A percentile compares a stretch with the other conserved stretches of the same genome.
Evolutionary conservation across 2,329 filamentous ascomycete species (phyloP).

Genomic region (Stagonosporopsis rhizophila): DNA sequence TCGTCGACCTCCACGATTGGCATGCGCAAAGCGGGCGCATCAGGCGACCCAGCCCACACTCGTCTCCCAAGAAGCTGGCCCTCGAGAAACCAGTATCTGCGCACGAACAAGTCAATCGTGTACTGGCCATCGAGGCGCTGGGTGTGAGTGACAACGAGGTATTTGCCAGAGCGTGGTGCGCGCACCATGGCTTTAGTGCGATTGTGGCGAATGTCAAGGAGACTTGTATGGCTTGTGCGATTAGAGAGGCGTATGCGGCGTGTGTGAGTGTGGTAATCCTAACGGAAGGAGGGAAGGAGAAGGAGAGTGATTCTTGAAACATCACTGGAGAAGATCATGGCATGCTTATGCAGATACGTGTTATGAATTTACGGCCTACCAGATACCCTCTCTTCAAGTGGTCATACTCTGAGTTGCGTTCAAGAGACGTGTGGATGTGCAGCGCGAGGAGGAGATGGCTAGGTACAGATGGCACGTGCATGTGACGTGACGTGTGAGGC

Average conservation of each 20-base stretch:
- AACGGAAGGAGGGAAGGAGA: conserved; percentile 53
- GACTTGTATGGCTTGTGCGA: conserved; percentile 77
- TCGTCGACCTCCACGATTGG: conserved; percentile 73
- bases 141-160: conserved; percentile 79
- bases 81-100: conserved; percentile 24
- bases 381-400: background rate
- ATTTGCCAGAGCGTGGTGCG: conserved; percentile 77
- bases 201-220: conserved; percentile 72
- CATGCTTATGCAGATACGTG: conserved; percentile 33
- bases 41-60: conserved; percentile 40
- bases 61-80: conserved; percentile 43
- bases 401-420: background rate
- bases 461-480: conserved; percentile 15
- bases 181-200: conserved; percentile 75
- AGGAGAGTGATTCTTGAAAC: conserved; percentile 53
- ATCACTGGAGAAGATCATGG: conserved; percentile 7
- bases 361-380: conserved; percentile 37
- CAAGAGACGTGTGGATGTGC: background rate
- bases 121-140: conserved; percentile 75
- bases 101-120: conserved; percentile 61
- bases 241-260: conserved; percentile 77
- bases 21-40: conserved; percentile 50
- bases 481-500: conserved; percentile 23
- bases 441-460: background rate
- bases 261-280: conserved; percentile 76